phyloP scores from a whole-genome alignment of 768 basidiomycete genomes.

The Royoungia palumana region DNA sequence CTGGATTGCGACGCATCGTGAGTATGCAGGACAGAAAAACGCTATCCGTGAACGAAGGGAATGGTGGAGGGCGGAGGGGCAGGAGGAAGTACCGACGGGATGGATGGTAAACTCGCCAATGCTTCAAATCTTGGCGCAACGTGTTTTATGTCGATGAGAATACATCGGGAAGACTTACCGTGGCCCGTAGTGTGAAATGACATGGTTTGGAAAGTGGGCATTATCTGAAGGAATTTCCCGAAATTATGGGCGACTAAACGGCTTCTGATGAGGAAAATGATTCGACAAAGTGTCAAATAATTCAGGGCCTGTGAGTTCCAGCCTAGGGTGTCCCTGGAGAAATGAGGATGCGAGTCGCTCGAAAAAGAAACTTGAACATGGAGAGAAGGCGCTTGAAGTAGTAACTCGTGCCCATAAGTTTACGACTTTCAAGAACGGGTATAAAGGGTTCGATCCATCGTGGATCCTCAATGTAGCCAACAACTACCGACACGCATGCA shows the following conservation, averaged over 20 bases:
- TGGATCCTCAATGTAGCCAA: too few species aligned
- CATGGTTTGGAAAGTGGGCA: background rate
- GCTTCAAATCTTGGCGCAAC: background rate
- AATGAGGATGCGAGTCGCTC: background rate
- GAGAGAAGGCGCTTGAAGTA: background rate
- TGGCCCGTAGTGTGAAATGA: background rate
- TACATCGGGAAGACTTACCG: background rate
- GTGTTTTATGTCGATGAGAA: background rate
- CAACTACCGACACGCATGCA: too few species aligned
- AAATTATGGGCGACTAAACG: background rate
- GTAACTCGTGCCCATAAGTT: background rate
- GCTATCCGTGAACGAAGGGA: background rate
- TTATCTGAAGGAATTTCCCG: background rate
- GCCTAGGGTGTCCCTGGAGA: background rate
- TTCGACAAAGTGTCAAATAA: background rate
- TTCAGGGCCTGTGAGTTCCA: slow-evolving; percentile 1
- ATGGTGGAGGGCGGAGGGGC: background rate
- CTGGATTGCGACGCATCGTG: background rate
- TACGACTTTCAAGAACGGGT: background rate
- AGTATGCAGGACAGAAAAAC: background rate
- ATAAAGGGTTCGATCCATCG: too few species aligned
- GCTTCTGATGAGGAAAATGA: background rate
- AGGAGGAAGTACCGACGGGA: too few species aligned
- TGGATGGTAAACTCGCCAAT: too few species aligned
- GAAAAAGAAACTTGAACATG: background rate